Evolutionary conservation across 352 stramenopile species (phyloP).

Genomic region (Plasmopara viticola): DNA sequence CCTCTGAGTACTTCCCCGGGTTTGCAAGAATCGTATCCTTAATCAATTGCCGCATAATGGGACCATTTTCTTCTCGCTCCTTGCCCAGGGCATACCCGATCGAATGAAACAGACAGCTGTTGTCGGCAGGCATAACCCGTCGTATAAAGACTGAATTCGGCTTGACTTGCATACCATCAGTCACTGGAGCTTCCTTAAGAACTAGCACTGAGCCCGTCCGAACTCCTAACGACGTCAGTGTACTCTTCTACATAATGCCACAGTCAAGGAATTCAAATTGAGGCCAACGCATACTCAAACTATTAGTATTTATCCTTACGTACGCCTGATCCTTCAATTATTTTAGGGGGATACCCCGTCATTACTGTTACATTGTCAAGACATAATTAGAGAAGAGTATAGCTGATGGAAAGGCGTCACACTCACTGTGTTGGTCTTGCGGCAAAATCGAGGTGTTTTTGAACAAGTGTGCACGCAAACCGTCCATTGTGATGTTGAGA

Average conservation of each 20-base stretch:
- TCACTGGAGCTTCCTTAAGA: constrained; percentile 50
- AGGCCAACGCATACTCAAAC: neutral
- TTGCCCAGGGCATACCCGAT: constrained; percentile 70
- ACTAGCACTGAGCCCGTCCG: constrained; percentile 65
- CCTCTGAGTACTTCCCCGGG: constrained; percentile 59
- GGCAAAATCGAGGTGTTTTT: constrained; percentile 52
- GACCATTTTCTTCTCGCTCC: constrained; percentile 47
- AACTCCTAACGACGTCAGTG: constrained; percentile 44
- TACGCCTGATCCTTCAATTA: constrained; percentile 53
- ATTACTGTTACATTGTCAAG: constrained; percentile 41
- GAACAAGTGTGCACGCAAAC: constrained; percentile 39
- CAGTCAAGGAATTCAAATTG: constrained; percentile 1
- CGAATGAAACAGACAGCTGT: constrained; percentile 85
- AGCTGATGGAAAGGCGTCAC: neutral
- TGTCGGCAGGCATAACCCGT: constrained; percentile 73
- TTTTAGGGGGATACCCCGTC: constrained; percentile 66
- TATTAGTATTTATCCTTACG: constrained; percentile 7
- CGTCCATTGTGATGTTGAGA: constrained; percentile 57
- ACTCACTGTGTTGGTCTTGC: constrained; percentile 59
- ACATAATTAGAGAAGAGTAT: neutral
- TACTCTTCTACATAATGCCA: constrained; percentile 28
- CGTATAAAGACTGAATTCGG: constrained; percentile 55
- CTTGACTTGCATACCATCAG: constrained; percentile 13
- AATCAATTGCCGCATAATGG: constrained; percentile 62
- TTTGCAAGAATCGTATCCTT: constrained; percentile 62